Conservation (phyloP, 2,329 filamentous ascomycete genomes). For the Talaromyces pinophilus region DNA sequence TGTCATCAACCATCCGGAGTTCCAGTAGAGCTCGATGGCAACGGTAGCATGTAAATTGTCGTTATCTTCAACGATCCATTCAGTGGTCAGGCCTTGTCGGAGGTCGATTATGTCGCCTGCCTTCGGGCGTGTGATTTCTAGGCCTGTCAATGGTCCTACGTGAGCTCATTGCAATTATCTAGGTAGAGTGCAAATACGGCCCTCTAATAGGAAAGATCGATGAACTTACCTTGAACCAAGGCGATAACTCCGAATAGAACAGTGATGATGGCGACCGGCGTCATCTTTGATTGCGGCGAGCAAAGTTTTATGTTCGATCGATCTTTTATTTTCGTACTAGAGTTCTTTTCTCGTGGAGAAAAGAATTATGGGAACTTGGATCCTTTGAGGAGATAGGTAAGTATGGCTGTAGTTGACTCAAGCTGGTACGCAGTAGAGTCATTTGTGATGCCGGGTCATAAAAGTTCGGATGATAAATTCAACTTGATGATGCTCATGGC, state of each 20-base stretch:
- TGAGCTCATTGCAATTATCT: neutral
- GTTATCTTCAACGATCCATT: constrained; percentile 14
- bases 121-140: constrained; percentile 8
- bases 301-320: neutral
- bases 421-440: neutral
- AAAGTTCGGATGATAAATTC: neutral
- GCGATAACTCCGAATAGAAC: neutral
- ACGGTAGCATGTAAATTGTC: constrained; percentile 12
- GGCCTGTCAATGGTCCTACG: neutral
- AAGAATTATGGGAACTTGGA: neutral
- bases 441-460: neutral
- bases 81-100: constrained; percentile 9
- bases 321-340: neutral
- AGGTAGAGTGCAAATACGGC: neutral
- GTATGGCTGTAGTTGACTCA: neutral
- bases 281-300: neutral
- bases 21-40: neutral
- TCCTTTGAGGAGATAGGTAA: neutral
- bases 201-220: neutral
- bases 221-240: neutral
- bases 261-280: neutral
- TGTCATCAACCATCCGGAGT: too few species aligned
- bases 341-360: neutral
- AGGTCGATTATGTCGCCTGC: constrained; percentile 19
- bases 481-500: neutral